Evolutionary conservation across 768 basidiomycete species (phyloP).

Genomic region (Lactarius pseudohatsudake): DNA sequence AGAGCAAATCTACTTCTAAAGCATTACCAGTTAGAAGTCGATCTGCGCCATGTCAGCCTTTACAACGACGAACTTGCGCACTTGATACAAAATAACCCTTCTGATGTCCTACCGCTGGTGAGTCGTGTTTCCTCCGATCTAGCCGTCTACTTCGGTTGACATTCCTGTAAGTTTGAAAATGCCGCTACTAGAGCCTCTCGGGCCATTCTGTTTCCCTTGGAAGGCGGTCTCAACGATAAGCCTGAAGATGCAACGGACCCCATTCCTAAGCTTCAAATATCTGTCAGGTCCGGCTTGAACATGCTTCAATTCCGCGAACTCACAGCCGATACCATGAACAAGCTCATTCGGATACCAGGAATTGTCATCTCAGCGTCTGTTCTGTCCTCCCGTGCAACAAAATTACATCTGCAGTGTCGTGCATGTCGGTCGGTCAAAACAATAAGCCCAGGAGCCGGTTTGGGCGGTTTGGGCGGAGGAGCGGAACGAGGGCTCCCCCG

Average conservation of each 20-base stretch:
- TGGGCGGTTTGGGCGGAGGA: slow-evolving; percentile 87
- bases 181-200: slow-evolving; percentile 85
- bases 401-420: slow-evolving; percentile 90
- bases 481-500: slow-evolving; percentile 84
- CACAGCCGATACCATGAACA: slow-evolving; percentile 91
- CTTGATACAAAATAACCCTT: slow-evolving; percentile 83
- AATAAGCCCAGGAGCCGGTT: slow-evolving; percentile 71
- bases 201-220: slow-evolving; percentile 77
- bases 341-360: slow-evolving; percentile 93
- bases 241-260: slow-evolving; percentile 43
- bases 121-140: slow-evolving; percentile 31
- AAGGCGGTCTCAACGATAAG: slow-evolving; percentile 47
- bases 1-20: slow-evolving; percentile 87
- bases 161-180: slow-evolving; percentile 72
- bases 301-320: slow-evolving; percentile 93
- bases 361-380: slow-evolving; percentile 98
- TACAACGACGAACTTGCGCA: slow-evolving; percentile 96
- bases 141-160: not conserved
- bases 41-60: slow-evolving; percentile 50
- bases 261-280: slow-evolving; percentile 81
- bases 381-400: slow-evolving; percentile 89
- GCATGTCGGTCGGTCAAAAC: slow-evolving; percentile 80
- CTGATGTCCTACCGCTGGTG: slow-evolving; percentile 86
- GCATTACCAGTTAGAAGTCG: slow-evolving; percentile 65
- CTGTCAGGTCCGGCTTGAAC: slow-evolving; percentile 86